Base-by-base conservation (phyloP, 2,329 filamentous ascomycete species). In the Verticillium longisporum region DNA sequence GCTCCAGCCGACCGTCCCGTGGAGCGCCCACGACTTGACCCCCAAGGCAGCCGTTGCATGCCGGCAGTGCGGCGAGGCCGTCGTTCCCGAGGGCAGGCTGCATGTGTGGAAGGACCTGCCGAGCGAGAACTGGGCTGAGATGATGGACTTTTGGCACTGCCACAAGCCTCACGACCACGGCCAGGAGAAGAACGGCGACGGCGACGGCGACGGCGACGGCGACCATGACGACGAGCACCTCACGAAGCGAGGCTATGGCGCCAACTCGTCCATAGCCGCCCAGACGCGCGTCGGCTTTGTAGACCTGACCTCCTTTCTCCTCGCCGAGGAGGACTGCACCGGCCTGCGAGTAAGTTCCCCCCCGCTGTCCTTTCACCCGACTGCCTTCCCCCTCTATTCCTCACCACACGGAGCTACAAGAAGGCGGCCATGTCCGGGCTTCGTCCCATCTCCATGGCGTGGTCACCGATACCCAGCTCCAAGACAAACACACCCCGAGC, bases 71-170 rank as follows among this genome's bases (percentile, higher is more conserved):
- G 58, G 65, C 55, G 62, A 70, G 15, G 62, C 59, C 1, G 62
- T 85, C 18, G 74, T 85, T 13, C 50, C 68, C 1, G 60, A 68
- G 3, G 75, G 71, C 7, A 66, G 58, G 3, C 77, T 85, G 7
- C 76, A 73, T 45, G 73, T 76, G 41, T 99, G 95, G 94, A 97
- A 94, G 75, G 92, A 99, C 70, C 78, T 99, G 18, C 95, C 95
- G 0, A 97, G 92, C 70, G 92, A 96, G 68, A 94, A 97, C 70
- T 99, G 95, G 95, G 96, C 95, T 0, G 95, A 99, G 77, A 96
- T 99, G 93, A 99, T 99, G 95, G 96, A 99, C 73, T 96, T 99
- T 68, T 99, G 95, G 95, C 96, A 99, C 74, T 99, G 95, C 70
- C 95, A 99, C 74, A 98, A 98, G 74, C 95, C 96, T 45, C 82